Conservation (phyloP, 352 stramenopile genomes). For the Phytophthora palmivora region DNA sequence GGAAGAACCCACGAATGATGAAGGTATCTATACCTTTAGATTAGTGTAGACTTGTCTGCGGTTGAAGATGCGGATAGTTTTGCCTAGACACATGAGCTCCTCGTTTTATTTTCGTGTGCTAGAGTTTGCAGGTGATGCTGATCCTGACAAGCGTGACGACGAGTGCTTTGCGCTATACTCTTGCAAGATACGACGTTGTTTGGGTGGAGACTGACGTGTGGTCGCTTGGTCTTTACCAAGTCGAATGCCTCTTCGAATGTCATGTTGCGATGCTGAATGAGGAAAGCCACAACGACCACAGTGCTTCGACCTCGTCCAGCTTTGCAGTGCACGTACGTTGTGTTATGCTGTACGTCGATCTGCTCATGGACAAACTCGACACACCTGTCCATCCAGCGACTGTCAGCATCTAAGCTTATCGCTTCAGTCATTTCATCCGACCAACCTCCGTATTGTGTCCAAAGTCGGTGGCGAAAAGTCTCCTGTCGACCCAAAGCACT, state of each 20-base stretch:
- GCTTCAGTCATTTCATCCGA: background rate
- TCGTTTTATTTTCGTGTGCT: slow-evolving; percentile 7
- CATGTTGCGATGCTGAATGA: slow-evolving; percentile 68
- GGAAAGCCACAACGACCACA: slow-evolving; percentile 75
- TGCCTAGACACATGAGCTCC: background rate
- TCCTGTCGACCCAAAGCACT: slow-evolving; percentile 69
- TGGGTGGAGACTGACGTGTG: slow-evolving; percentile 69
- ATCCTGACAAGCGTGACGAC: slow-evolving; percentile 5
- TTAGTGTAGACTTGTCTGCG: slow-evolving; percentile 37
- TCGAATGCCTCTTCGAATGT: slow-evolving; percentile 61
- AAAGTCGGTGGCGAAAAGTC: slow-evolving; percentile 78
- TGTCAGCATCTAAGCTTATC: background rate
- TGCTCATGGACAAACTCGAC: slow-evolving; percentile 72
- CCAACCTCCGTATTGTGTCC: slow-evolving; percentile 59
- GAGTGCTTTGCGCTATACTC: slow-evolving; percentile 43
- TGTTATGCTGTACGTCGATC: slow-evolving; percentile 53
- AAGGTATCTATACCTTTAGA: slow-evolving; percentile 70
- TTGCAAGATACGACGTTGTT: slow-evolving; percentile 62
- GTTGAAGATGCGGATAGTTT: slow-evolving; percentile 12
- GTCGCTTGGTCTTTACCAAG: slow-evolving; percentile 60
- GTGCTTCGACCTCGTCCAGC: slow-evolving; percentile 78
- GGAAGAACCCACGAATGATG: slow-evolving; percentile 49
- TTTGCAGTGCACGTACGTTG: slow-evolving; percentile 87
- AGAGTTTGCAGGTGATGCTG: slow-evolving; percentile 1
- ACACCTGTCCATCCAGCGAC: slow-evolving; percentile 37